phyloP scores from a whole-genome alignment of 1,284 basidiomycete genomes.

The Leccinum laetum region DNA sequence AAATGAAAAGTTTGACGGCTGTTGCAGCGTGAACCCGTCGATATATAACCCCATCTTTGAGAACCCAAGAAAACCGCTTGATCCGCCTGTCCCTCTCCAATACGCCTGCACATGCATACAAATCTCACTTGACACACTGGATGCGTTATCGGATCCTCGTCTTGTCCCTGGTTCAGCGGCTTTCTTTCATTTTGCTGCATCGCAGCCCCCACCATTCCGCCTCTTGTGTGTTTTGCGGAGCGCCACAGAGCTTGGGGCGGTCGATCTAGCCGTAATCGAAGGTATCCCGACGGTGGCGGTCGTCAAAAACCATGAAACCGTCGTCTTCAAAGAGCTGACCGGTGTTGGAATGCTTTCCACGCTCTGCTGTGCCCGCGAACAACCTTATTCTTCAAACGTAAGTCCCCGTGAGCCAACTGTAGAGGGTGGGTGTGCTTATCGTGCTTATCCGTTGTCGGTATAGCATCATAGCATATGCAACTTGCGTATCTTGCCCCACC shows the following conservation, averaged over 20 bases:
- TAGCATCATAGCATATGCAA: slow-evolving; percentile 49
- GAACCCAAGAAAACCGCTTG: slow-evolving; percentile 44
- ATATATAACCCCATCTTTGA: slow-evolving; percentile 37
- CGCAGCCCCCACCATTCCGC: slow-evolving; percentile 42
- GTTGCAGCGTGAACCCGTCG: slow-evolving; percentile 43
- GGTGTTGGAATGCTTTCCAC: slow-evolving; percentile 24
- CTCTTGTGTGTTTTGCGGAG: slow-evolving; percentile 40
- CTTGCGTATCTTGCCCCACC: slow-evolving; percentile 53
- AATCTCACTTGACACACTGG: slow-evolving; percentile 48
- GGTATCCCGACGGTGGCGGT: slow-evolving; percentile 46
- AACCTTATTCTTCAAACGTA: slow-evolving; percentile 17
- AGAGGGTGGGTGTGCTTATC: slow-evolving; percentile 9
- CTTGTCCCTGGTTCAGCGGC: slow-evolving; percentile 40
- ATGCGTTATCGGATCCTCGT: slow-evolving; percentile 49
- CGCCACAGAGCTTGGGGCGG: slow-evolving; percentile 38
- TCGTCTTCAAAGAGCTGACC: slow-evolving; percentile 49
- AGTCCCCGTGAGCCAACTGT: background rate
- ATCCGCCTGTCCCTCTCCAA: slow-evolving; percentile 47
- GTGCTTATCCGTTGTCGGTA: slow-evolving; percentile 9
- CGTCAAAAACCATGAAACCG: slow-evolving; percentile 41
- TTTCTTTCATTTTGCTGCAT: slow-evolving; percentile 37
- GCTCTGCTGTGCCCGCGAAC: slow-evolving; percentile 31
- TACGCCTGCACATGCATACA: slow-evolving; percentile 52
- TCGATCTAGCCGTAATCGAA: slow-evolving; percentile 47
- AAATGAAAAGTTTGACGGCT: slow-evolving; percentile 1